phyloP scores from a whole-genome alignment of 768 basidiomycete species.

The Boletus reticulatus region DNA sequence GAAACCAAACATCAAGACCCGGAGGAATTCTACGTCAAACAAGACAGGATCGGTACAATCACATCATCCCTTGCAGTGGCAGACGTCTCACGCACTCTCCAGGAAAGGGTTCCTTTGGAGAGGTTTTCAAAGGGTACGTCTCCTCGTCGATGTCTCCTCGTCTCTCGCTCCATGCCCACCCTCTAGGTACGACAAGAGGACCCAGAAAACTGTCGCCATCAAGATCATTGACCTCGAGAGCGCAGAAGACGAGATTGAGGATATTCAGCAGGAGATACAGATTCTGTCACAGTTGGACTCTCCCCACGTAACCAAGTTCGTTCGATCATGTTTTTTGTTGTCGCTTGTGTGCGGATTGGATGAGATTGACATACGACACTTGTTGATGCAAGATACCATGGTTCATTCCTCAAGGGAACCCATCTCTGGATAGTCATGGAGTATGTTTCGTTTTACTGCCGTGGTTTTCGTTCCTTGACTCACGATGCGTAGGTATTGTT shows the following conservation, averaged over 20 bases:
- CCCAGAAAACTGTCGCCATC: constrained; percentile 96
- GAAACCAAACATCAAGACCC: constrained; percentile 80
- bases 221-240: constrained; percentile 99
- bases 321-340: constrained; percentile 26
- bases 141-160: constrained; percentile 3
- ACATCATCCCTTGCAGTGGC: constrained; percentile 6
- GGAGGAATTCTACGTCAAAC: constrained; percentile 95
- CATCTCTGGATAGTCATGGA: constrained; percentile 99
- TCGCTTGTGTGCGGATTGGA: constrained; percentile 27
- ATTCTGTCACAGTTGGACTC: constrained; percentile 97
- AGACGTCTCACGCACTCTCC: constrained; percentile 15
- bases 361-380: constrained; percentile 31
- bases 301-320: constrained; percentile 91
- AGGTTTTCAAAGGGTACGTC: constrained; percentile 95
- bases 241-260: constrained; percentile 99
- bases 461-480: background rate
- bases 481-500: constrained; percentile 71
- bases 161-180: constrained; percentile 4
- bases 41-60: constrained; percentile 88
- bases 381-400: constrained; percentile 73
- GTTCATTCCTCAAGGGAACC: constrained; percentile 92
- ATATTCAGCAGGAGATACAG: constrained; percentile 98
- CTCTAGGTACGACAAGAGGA: constrained; percentile 89
- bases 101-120: constrained; percentile 99
- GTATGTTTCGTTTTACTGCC: constrained; percentile 41